phyloP scores from a whole-genome alignment of 805 yeast genomes.

The Saturnispora serradocipensis region DNA sequence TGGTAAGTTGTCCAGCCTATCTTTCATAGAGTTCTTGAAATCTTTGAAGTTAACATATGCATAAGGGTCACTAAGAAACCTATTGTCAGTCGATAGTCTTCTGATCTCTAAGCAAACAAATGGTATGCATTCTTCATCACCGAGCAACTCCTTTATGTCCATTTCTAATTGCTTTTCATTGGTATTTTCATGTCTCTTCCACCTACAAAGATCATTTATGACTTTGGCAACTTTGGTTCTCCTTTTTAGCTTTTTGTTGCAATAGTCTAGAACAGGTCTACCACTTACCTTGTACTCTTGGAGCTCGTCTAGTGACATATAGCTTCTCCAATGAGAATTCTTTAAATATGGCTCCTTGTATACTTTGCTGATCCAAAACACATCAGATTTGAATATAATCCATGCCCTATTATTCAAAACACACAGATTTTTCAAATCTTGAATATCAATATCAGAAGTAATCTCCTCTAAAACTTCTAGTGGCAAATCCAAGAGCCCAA shows the following conservation, averaged over 20 bases:
- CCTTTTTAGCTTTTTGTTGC: background rate
- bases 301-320: background rate
- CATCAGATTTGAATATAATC: background rate
- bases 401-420: background rate
- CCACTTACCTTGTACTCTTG: background rate
- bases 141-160: background rate
- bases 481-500: background rate
- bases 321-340: background rate
- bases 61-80: background rate
- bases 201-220: background rate
- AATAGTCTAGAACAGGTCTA: background rate
- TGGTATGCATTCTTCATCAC: background rate
- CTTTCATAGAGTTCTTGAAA: background rate
- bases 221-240: background rate
- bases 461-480: background rate
- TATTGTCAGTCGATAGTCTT: background rate
- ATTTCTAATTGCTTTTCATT: background rate
- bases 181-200: background rate
- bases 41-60: background rate
- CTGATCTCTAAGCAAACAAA: background rate
- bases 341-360: background rate
- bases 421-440: background rate
- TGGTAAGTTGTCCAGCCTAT: background rate
- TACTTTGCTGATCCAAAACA: background rate
- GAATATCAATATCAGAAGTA: background rate